These are phyloP conservation scores for Pulveroboletus ravenelii DNA, from an alignment of 768 basidiomycete species.

Conservation along the genomic window DNA sequence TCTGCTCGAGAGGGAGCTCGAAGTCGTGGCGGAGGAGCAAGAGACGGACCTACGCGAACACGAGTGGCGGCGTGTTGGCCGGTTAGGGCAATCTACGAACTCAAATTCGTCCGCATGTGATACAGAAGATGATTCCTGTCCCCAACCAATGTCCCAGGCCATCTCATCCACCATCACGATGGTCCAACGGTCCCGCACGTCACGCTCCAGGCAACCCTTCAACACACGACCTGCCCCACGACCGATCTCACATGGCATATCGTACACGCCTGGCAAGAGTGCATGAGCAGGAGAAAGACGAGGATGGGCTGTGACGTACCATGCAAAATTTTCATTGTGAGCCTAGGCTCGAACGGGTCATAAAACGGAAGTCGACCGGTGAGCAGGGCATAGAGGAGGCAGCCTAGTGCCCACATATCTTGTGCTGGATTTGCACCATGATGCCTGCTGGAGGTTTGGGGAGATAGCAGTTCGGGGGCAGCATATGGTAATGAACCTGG, in stretches of 20 bases:
- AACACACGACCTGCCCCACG: constrained; percentile 41
- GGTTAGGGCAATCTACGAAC: constrained; percentile 17
- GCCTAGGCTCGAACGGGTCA: constrained; percentile 86
- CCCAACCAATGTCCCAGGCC: constrained; percentile 78
- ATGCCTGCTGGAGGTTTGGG: constrained; percentile 41
- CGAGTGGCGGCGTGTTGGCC: constrained; percentile 16
- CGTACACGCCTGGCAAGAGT: constrained; percentile 50
- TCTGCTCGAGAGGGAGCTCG: constrained; percentile 36
- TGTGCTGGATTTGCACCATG: constrained; percentile 57
- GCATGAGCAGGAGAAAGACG: constrained; percentile 6
- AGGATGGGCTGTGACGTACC: constrained; percentile 43
- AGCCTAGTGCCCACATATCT: constrained; percentile 95
- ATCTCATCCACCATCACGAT: constrained; percentile 75
- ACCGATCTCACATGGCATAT: constrained; percentile 51
- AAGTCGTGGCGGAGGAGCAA: constrained; percentile 40
- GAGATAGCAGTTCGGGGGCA: constrained; percentile 78
- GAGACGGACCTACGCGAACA: constrained; percentile 45
- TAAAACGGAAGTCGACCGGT: constrained; percentile 81
- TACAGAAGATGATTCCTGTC: constrained; percentile 36
- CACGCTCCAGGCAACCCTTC: constrained; percentile 69
- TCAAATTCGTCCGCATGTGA: constrained; percentile 28
- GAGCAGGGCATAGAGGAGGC: constrained; percentile 82
- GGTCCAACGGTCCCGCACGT: constrained; percentile 65
- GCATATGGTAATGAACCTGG: constrained; percentile 90
- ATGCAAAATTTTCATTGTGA: constrained; percentile 88